These are phyloP conservation scores for Tilletia setariae DNA, from an alignment of 1,284 basidiomycete genomes.

Conservation along the genomic window DNA sequence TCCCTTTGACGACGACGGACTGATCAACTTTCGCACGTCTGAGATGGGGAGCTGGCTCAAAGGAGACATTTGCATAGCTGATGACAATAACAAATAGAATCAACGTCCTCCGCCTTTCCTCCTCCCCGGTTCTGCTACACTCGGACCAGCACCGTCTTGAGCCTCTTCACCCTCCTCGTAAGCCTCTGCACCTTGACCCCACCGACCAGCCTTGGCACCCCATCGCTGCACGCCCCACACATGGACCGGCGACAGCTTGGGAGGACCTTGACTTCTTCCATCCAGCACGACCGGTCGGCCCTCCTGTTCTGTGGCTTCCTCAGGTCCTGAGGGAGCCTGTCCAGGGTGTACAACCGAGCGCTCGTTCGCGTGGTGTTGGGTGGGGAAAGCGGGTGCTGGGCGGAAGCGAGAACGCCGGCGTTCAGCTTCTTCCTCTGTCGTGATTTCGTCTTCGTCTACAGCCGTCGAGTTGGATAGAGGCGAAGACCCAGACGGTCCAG, in stretches of 20 bases:
- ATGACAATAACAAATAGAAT: too few relatives aligned
- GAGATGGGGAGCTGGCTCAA: too few relatives aligned
- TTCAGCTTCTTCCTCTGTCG: conserved; percentile 21
- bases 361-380: not conserved
- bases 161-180: conserved; percentile 54
- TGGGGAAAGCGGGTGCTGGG: not conserved
- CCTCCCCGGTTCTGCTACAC: not conserved
- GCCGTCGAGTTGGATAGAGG: conserved; percentile 7
- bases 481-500: too few relatives aligned
- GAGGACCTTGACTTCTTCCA: conserved; percentile 29
- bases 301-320: not conserved
- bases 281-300: not conserved
- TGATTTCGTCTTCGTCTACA: not conserved
- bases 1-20: too few relatives aligned
- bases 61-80: too few relatives aligned
- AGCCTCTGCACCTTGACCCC: conserved; percentile 57
- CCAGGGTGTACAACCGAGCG: not conserved
- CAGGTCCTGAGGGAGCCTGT: too few relatives aligned
- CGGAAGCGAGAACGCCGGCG: conserved; percentile 7
- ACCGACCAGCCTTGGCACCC: conserved; percentile 58
- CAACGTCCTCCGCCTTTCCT: not conserved
- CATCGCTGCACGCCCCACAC: conserved; percentile 58
- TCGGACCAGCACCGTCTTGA: not conserved
- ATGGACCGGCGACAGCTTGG: conserved; percentile 34
- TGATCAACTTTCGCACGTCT: too few relatives aligned